phyloP scores from a whole-genome alignment of 2,329 filamentous ascomycete genomes.

The Ophiostoma australiae region DNA sequence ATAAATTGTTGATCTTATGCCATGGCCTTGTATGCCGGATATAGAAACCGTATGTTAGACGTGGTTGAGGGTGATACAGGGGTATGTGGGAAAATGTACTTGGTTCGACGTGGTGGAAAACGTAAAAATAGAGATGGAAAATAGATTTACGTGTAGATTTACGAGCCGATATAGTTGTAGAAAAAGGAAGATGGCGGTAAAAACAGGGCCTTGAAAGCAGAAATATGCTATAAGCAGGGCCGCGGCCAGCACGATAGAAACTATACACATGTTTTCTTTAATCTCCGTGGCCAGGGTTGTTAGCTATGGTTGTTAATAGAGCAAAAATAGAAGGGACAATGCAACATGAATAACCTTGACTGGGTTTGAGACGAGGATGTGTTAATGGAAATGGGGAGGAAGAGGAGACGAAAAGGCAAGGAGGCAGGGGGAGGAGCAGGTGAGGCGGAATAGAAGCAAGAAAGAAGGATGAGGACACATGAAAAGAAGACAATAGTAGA shows the following conservation, averaged over 20 bases:
- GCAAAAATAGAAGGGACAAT: constrained; percentile 11
- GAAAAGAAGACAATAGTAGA: not conserved
- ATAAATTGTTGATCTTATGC: constrained; percentile 59
- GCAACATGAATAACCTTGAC: constrained; percentile 13
- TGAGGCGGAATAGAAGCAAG: not conserved
- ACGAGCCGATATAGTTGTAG: not conserved
- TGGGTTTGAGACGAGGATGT: not conserved
- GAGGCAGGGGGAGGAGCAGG: not conserved
- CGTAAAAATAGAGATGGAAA: not conserved
- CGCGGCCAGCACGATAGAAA: not conserved
- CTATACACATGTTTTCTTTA: constrained; percentile 7
- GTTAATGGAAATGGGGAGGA: constrained; percentile 7
- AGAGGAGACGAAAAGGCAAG: not conserved
- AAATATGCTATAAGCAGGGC: not conserved
- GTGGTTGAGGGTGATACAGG: constrained; percentile 14
- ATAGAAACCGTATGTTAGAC: constrained; percentile 40
- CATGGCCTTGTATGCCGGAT: constrained; percentile 47
- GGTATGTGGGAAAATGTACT: constrained; percentile 13
- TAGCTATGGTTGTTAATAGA: not conserved
- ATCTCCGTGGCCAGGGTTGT: constrained; percentile 11
- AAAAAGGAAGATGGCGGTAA: not conserved
- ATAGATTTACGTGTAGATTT: not conserved
- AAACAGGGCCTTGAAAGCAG: not conserved
- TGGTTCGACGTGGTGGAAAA: not conserved
- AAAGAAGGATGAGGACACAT: not conserved